Conservation (phyloP, 1,284 basidiomycete genomes). For the Cystobasidium slooffiae region DNA sequence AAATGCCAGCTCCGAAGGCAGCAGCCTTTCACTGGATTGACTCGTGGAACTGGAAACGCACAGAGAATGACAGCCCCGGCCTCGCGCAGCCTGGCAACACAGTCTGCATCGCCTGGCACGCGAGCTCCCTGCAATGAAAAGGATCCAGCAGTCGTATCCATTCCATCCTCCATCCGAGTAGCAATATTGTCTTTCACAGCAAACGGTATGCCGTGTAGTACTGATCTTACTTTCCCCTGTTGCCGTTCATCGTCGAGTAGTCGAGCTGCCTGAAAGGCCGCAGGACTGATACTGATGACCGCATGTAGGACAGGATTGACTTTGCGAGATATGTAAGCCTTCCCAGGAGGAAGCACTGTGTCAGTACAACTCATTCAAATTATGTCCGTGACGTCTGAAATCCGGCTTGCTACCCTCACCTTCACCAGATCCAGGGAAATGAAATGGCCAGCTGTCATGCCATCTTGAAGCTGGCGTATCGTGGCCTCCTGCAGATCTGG, state of each 20-base stretch:
- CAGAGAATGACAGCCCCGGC: constrained; percentile 70
- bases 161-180: constrained; percentile 63
- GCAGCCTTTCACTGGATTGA: constrained; percentile 56
- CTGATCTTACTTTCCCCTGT: constrained; percentile 61
- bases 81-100: constrained; percentile 65
- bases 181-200: constrained; percentile 73
- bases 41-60: constrained; percentile 56
- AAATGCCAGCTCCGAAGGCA: constrained; percentile 61
- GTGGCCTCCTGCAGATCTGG: constrained; percentile 68
- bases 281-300: constrained; percentile 68
- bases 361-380: no score
- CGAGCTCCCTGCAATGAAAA: constrained; percentile 61
- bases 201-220: constrained; percentile 71
- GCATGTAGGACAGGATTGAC: constrained; percentile 69
- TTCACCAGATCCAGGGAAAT: constrained; percentile 70
- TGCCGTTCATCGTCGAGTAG: constrained; percentile 65
- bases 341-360: no score
- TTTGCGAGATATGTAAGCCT: constrained; percentile 72
- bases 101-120: constrained; percentile 67
- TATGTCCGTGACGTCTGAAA: no score
- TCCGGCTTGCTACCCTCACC: no score
- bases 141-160: constrained; percentile 66
- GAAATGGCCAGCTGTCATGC: constrained; percentile 64
- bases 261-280: constrained; percentile 64
- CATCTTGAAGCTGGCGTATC: constrained; percentile 64